Base-by-base conservation (phyloP, 2,329 filamentous ascomycete species). In the Seiridium cupressi region DNA sequence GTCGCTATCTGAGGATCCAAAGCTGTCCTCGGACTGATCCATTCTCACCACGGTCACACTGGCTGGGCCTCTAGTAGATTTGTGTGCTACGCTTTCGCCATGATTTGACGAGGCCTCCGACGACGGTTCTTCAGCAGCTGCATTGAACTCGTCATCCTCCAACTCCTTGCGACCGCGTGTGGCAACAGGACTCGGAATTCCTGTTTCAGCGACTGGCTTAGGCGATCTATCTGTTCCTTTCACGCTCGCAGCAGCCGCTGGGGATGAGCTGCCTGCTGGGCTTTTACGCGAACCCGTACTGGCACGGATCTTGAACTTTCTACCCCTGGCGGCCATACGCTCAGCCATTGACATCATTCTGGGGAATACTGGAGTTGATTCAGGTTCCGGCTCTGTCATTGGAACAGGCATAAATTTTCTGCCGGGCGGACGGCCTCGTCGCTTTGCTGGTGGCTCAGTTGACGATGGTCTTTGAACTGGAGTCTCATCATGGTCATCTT, bases 271-370 rank as follows among this genome's bases (percentile, higher is more conserved):
- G 49, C 18, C 49, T 35, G 4, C 31, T n/a, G 11, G 13, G 13
- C 13, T 40, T 47, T 36, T 61, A 5, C 31, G 49, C 60, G 4
- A 58, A 51, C 7, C 36, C 46, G 18, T 59, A 34, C n/a, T 44
- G 26, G 36, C 53, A 31, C 75, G 73, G 49, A 86, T 85, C 70
- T 79, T 84, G 63, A 86, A 78, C 57, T 77, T 80, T 69, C 79
- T 85, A 9, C 83, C 84, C 56, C 73, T 77, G 2, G 84, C 72
- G 40, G 79, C 81, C 77, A 85, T 81, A n/a, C 82, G 78, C 65
- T 86, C 84, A 44, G 79, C 78, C 79, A 87, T 80, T 5, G 84
- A 86, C 74, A 86, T 74, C 53, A 81, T 77, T 67, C 8, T 61
- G 34, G 6, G 66, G 57, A 38, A 11, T n/a, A 48, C 10, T 54